A percentile compares a stretch with the other conserved stretches of the same genome.
These are phyloP conservation scores for Xerocomus brunneocitrinus DNA, from an alignment of 768 basidiomycete genomes.

Conservation along the genomic window DNA sequence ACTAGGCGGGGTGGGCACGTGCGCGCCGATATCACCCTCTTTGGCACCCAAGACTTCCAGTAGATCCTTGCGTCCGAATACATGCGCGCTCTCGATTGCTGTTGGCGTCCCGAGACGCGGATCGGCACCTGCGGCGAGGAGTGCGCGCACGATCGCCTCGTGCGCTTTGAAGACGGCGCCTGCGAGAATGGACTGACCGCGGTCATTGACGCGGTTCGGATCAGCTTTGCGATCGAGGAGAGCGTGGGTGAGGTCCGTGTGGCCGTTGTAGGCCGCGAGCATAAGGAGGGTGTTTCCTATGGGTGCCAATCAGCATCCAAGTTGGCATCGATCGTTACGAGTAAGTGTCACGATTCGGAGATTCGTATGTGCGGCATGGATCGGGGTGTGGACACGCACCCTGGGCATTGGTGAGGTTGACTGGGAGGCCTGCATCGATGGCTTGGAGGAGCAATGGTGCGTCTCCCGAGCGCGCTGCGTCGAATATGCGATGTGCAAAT, in stretches of 20 bases:
- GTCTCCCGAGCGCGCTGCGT: conserved; percentile 64
- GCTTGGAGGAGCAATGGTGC: conserved; percentile 50
- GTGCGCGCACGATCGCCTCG: conserved; percentile 54
- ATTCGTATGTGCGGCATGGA: too few species aligned
- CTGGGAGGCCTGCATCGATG: conserved; percentile 63
- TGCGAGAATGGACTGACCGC: conserved; percentile 67
- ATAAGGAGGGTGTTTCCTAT: conserved; percentile 76
- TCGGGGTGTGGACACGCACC: conserved; percentile 34
- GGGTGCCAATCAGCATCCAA: neutral
- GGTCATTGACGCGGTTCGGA: conserved; percentile 65
- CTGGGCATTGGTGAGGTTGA: conserved; percentile 69
- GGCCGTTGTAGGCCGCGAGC: conserved; percentile 72
- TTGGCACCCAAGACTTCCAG: conserved; percentile 54
- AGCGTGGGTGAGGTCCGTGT: conserved; percentile 46
- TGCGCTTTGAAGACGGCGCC: conserved; percentile 76
- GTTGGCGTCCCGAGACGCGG: conserved; percentile 62
- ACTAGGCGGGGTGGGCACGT: conserved; percentile 30
- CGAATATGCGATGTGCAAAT: conserved; percentile 68
- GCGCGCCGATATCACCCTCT: conserved; percentile 43
- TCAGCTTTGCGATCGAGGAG: conserved; percentile 59
- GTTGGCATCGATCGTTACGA: too few species aligned
- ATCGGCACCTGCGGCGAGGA: conserved; percentile 53
- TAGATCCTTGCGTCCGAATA: conserved; percentile 59
- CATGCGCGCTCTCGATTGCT: conserved; percentile 62
- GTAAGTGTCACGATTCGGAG: too few species aligned